phyloP scores from a whole-genome alignment of 345 rosid genomes.

The Iberis pinnata region DNA sequence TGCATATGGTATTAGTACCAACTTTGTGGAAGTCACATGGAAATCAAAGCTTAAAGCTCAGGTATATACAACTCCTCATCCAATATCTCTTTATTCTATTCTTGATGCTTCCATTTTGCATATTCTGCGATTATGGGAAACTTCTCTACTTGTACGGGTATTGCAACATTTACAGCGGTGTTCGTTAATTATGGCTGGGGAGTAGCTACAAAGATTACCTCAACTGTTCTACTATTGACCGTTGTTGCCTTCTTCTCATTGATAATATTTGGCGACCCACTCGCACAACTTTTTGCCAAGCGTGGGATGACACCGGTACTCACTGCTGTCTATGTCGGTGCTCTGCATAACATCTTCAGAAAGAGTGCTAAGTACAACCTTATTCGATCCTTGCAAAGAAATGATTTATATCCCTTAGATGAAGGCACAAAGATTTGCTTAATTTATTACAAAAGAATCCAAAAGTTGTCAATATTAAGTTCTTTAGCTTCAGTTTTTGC shows the following conservation, averaged over 20 bases:
- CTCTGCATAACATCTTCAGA: conserved; percentile 98
- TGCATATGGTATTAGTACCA: conserved; percentile 96
- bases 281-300: conserved; percentile 58
- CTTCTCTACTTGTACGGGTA: conserved; percentile 43
- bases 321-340: conserved; percentile 95
- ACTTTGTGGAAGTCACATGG: conserved; percentile 98
- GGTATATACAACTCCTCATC: conserved; percentile 32
- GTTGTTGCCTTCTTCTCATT: conserved; percentile 59
- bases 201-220: not conserved
- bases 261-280: conserved; percentile 65
- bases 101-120: conserved; percentile 21
- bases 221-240: not conserved
- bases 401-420: conserved; percentile 96
- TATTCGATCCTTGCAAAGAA: conserved; percentile 98
- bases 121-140: conserved; percentile 98
- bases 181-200: not conserved
- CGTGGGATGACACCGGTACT: conserved; percentile 95
- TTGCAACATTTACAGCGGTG: not conserved
- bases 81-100: not conserved
- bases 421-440: conserved; percentile 89
- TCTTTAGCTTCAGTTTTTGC: not conserved
- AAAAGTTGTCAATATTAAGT: not conserved
- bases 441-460: no score
- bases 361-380: conserved; percentile 98
- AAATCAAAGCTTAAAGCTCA: conserved; percentile 99